A percentile compares a stretch with the other conserved stretches of the same genome.
phyloP scores from a whole-genome alignment of 768 basidiomycete species.

The Phallus indusiatus region DNA sequence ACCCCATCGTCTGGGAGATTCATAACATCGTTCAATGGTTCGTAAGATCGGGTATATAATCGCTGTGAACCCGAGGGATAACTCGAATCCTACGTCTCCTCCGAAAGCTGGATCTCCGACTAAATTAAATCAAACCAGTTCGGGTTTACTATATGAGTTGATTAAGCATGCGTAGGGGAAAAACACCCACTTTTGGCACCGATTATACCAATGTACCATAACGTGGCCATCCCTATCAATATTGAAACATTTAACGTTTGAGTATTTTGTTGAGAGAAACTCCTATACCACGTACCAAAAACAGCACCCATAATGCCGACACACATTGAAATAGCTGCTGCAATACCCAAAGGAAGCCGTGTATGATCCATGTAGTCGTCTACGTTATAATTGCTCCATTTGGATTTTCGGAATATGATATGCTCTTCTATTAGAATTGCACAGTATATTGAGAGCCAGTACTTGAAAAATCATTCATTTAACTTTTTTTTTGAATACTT shows the following conservation, averaged over 20 bases:
- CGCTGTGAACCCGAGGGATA: conserved; percentile 24
- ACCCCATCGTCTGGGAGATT: neutral
- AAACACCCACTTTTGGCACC: conserved; percentile 16
- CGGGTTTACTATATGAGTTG: neutral
- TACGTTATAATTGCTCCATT: conserved; percentile 27
- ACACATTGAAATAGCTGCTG: conserved; percentile 25
- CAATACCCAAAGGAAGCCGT: conserved; percentile 29
- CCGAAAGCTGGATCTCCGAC: conserved; percentile 20
- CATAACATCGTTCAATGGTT: neutral
- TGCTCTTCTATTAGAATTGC: conserved; percentile 40
- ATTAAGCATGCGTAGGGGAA: neutral
- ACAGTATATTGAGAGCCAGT: conserved; percentile 45
- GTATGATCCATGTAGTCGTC: conserved; percentile 24
- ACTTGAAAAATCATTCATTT: conserved; percentile 12
- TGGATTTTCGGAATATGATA: conserved; percentile 36
- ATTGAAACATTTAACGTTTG: too few relatives aligned
- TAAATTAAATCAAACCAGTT: too few relatives aligned
- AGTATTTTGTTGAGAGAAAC: too few relatives aligned
- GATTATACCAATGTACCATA: conserved; percentile 23
- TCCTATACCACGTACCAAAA: neutral
- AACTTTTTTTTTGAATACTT: too few relatives aligned
- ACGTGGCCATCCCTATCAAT: conserved; percentile 14
- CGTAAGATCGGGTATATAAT: conserved; percentile 8
- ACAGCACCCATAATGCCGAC: conserved; percentile 31
- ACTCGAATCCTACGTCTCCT: conserved; percentile 30